A percentile compares a stretch with the other conserved stretches of the same genome.
Evolutionary conservation across 768 basidiomycete species (phyloP).

Genomic region (Lepiota venenata): DNA sequence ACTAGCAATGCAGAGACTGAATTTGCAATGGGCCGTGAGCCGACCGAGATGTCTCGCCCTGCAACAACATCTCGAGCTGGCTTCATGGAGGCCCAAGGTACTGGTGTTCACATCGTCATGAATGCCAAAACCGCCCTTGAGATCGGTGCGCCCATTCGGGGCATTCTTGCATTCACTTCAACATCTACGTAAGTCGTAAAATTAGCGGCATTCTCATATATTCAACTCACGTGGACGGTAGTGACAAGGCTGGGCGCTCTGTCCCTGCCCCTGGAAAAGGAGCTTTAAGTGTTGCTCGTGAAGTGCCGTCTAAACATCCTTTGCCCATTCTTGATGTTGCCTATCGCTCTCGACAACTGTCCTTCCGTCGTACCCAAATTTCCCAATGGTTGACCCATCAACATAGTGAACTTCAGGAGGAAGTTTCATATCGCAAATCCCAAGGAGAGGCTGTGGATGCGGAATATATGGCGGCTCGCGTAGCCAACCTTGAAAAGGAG

Average conservation of each 20-base stretch:
- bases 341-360: slow-evolving; percentile 91
- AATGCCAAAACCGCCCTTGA: slow-evolving; percentile 93
- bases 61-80: slow-evolving; percentile 95
- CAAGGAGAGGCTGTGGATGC: slow-evolving; percentile 51
- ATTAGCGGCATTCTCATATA: not conserved
- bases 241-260: slow-evolving; percentile 98
- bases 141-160: slow-evolving; percentile 90
- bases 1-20: slow-evolving; percentile 97
- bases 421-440: slow-evolving; percentile 59
- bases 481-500: slow-evolving; percentile 86
- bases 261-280: slow-evolving; percentile 97
- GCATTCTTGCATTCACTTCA: slow-evolving; percentile 92
- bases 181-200: slow-evolving; percentile 77
- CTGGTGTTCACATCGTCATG: slow-evolving; percentile 97
- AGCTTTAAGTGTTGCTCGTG: slow-evolving; percentile 83
- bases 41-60: slow-evolving; percentile 98
- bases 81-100: slow-evolving; percentile 95
- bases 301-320: slow-evolving; percentile 76
- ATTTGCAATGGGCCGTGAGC: slow-evolving; percentile 98
- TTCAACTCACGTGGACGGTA: slow-evolving; percentile 23
- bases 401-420: slow-evolving; percentile 78
- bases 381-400: slow-evolving; percentile 93
- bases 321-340: slow-evolving; percentile 77
- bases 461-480: slow-evolving; percentile 70
- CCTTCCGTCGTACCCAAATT: slow-evolving; percentile 94